Evolutionary conservation across 257 asterid species (phyloP), one percentile per base, ranked within the genome.

Genomic region (Nicotiana undulata): DNA sequence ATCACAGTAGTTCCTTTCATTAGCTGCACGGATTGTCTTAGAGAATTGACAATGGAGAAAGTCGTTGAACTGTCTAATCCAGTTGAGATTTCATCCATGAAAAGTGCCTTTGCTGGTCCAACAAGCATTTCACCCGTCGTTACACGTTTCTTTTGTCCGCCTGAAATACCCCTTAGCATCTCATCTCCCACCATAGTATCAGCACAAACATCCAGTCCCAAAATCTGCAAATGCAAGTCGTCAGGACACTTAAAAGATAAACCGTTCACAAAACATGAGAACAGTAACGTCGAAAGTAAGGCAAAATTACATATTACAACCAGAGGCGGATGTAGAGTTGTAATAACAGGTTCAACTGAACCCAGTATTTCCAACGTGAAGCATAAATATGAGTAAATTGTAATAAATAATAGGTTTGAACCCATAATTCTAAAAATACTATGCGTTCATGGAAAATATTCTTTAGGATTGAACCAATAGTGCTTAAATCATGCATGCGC

Each of bases 31-130:
- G 87, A 63, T 46, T 89, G 95, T 22, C 81, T 75, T 18, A 91
- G 91, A 84, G 85, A 85, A 20, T 91, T 89, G 4, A 88, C 85
- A 28, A 91, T 89, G 78, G 89, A 92, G 87, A 52, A 88, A 46
- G 95, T 89, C 5, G 95, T 91, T 56, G 95, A 91, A 61, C 95
- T 91, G 75, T 91, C 95, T 78, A 91, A 81, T 51, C 95, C 95
- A 6, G 93, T 89, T 2, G 95, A 91, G 63, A 91, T 91, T 79
- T 91, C 95, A 67, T 91, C 95, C 95, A 91, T 91, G 90, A 91
- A 90, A 56, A 91, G 88, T 1, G 95, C 95, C 76, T 88, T 85
- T 17, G 93, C 84, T 11, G 95, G 93, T 52, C 95, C 93, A 58
- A 91, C 95, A 9, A 91, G 84, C 95, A 91, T 88, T 70, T 89